Percentiles rank a stretch among this genome's conserved stretches.
These are phyloP conservation scores for Solanum sejunctum DNA, from an alignment of 257 asterid genomes.

Conservation along the genomic window DNA sequence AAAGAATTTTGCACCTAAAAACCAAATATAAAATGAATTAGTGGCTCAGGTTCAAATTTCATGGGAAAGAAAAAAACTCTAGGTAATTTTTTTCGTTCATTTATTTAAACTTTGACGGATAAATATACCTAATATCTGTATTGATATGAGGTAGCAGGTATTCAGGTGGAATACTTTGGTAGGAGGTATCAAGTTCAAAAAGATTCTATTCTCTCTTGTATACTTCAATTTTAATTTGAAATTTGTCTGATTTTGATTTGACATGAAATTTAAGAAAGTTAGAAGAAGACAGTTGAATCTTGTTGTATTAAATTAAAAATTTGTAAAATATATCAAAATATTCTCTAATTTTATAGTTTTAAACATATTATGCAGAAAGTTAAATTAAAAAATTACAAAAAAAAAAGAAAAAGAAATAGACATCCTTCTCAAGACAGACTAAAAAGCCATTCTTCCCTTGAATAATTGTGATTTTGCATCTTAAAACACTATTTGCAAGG, in stretches of 20 bases:
- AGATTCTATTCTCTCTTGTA: constrained; percentile 15
- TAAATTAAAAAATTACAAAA: background rate
- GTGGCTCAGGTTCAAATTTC: background rate
- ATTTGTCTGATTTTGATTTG: background rate
- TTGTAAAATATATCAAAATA: no score
- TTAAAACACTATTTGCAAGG: background rate
- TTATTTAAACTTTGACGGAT: no score
- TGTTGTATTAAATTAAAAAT: no score
- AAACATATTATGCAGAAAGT: background rate
- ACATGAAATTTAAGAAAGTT: background rate
- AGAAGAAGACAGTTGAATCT: background rate
- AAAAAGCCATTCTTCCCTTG: background rate
- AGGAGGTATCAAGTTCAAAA: constrained; percentile 25
- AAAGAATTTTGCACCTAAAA: no score
- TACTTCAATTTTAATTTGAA: background rate
- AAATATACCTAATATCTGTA: no score
- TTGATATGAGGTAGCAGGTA: no score
- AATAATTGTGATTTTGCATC: background rate
- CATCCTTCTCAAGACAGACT: background rate
- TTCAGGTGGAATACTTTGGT: no score
- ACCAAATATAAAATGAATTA: background rate
- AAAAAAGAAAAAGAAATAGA: background rate
- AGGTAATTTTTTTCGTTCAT: no score
- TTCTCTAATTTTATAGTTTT: background rate
- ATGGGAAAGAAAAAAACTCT: no score